A percentile compares a stretch with the other conserved stretches of the same genome.
Evolutionary conservation across 2,329 filamentous ascomycete genomes (phyloP).

Genomic region (Ophiostoma fasciatum): DNA sequence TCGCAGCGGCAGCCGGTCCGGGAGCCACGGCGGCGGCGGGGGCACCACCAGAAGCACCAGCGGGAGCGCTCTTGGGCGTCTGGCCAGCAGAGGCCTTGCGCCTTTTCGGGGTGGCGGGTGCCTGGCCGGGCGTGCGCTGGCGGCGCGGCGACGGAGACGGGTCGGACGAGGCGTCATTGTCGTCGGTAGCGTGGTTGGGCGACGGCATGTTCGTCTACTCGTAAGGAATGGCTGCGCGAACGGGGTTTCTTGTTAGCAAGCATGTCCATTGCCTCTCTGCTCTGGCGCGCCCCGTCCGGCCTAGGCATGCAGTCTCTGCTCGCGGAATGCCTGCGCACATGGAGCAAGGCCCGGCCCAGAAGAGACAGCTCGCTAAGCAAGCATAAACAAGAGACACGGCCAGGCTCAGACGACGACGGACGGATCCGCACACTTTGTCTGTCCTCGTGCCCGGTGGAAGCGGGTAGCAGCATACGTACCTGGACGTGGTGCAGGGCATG

Average conservation of each 20-base stretch:
- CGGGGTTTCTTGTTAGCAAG: too few relatives aligned
- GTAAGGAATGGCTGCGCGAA: constrained; percentile 1
- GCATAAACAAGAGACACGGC: not conserved
- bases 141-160: constrained; percentile 4
- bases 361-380: too few relatives aligned
- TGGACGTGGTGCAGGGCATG: constrained; percentile 6
- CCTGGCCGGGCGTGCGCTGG: not conserved
- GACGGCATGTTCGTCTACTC: constrained; percentile 13
- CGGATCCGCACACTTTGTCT: too few relatives aligned
- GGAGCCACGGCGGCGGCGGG: constrained; percentile 6
- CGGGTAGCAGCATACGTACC: constrained; percentile 7
- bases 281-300: not conserved
- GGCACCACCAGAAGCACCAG: too few relatives aligned
- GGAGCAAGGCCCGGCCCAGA: too few relatives aligned
- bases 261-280: too few relatives aligned
- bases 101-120: constrained; percentile 15
- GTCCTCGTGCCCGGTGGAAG: too few relatives aligned
- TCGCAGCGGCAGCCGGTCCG: constrained; percentile 14
- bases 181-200: constrained; percentile 9
- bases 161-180: constrained; percentile 6
- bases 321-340: constrained; percentile 1
- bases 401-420: not conserved
- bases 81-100: constrained; percentile 14
- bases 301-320: not conserved
- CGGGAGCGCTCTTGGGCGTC: constrained; percentile 30